Evolutionary conservation across 2,329 filamentous ascomycete genomes (phyloP).

Genomic region (Fusarium chaquense): DNA sequence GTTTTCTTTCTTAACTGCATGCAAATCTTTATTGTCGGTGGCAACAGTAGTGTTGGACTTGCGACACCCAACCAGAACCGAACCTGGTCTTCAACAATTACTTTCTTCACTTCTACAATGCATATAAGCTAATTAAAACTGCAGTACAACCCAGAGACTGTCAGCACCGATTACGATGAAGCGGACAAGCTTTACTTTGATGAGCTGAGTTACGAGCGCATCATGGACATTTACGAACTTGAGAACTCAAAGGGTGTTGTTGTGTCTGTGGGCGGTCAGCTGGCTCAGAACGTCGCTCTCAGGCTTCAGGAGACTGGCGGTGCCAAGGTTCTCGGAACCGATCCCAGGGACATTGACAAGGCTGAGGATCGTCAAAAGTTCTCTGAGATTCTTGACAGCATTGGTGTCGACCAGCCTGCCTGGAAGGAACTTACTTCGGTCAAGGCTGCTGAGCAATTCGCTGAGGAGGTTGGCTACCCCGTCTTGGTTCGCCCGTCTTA

Average conservation of each 20-base stretch:
- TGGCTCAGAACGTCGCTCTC: slow-evolving; percentile 97
- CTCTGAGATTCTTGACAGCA: slow-evolving; percentile 95
- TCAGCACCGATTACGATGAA: slow-evolving; percentile 85
- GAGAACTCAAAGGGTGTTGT: slow-evolving; percentile 88
- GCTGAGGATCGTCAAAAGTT: slow-evolving; percentile 99
- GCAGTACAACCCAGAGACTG: slow-evolving; percentile 78
- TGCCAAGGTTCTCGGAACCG: slow-evolving; percentile 90
- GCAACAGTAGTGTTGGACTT: no score
- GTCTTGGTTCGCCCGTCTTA: slow-evolving; percentile 96
- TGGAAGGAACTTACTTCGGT: slow-evolving; percentile 98
- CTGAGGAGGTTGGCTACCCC: slow-evolving; percentile 86
- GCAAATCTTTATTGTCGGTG: no score
- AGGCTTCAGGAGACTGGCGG: slow-evolving; percentile 91
- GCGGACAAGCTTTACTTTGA: slow-evolving; percentile 97
- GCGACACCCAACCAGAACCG: no score
- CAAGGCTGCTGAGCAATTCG: slow-evolving; percentile 87
- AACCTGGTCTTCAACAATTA: no score
- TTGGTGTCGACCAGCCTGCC: slow-evolving; percentile 94
- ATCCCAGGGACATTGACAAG: slow-evolving; percentile 95
- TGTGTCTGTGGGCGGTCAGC: slow-evolving; percentile 94
- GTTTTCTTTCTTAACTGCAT: no score
- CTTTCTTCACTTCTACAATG: no score
- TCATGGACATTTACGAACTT: slow-evolving; percentile 99
- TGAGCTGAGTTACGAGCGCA: slow-evolving; percentile 94
- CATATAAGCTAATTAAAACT: no score